A percentile compares a stretch with the other conserved stretches of the same genome.
Evolutionary conservation across 2,329 filamentous ascomycete genomes (phyloP).

Genomic region (Ascochyta rabiei): DNA sequence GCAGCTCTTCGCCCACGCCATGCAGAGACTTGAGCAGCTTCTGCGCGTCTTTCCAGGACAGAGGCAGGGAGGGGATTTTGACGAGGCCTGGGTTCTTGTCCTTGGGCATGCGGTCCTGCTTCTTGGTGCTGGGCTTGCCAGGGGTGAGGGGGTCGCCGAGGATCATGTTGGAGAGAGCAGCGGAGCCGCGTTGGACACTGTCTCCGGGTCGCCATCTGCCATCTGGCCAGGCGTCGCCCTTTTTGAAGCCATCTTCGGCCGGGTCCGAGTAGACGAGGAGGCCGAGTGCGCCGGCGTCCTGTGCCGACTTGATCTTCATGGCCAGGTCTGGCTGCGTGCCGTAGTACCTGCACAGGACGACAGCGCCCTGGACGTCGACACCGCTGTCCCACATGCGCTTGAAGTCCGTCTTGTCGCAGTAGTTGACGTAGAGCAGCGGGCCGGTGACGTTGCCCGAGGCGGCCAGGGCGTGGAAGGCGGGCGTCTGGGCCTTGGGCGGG

Average conservation of each 20-base stretch:
- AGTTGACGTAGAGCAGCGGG: slow-evolving; percentile 89
- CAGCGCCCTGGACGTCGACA: slow-evolving; percentile 76
- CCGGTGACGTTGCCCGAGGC: slow-evolving; percentile 85
- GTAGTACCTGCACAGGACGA: slow-evolving; percentile 82
- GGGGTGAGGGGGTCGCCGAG: slow-evolving; percentile 92
- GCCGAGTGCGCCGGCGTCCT: slow-evolving; percentile 82
- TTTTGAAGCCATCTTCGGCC: slow-evolving; percentile 77
- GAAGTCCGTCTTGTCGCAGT: slow-evolving; percentile 85
- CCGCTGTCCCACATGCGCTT: slow-evolving; percentile 71
- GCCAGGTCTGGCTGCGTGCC: slow-evolving; percentile 74
- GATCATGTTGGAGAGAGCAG: slow-evolving; percentile 81
- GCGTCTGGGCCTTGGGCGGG: slow-evolving; percentile 67
- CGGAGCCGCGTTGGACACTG: slow-evolving; percentile 80
- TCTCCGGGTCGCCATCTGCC: slow-evolving; percentile 82
- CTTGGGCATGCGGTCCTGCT: slow-evolving; percentile 68
- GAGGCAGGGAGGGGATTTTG: slow-evolving; percentile 85
- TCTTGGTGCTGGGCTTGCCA: slow-evolving; percentile 76
- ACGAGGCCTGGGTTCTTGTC: slow-evolving; percentile 75
- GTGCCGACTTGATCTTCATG: slow-evolving; percentile 88
- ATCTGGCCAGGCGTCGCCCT: slow-evolving; percentile 74
- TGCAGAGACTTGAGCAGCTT: slow-evolving; percentile 76
- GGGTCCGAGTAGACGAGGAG: slow-evolving; percentile 95
- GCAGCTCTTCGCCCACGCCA: slow-evolving; percentile 73
- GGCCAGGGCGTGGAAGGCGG: slow-evolving; percentile 86
- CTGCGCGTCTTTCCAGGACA: slow-evolving; percentile 89